Base-by-base conservation (phyloP, 331 rosid genomes). In the Quercus lobata region DNA sequence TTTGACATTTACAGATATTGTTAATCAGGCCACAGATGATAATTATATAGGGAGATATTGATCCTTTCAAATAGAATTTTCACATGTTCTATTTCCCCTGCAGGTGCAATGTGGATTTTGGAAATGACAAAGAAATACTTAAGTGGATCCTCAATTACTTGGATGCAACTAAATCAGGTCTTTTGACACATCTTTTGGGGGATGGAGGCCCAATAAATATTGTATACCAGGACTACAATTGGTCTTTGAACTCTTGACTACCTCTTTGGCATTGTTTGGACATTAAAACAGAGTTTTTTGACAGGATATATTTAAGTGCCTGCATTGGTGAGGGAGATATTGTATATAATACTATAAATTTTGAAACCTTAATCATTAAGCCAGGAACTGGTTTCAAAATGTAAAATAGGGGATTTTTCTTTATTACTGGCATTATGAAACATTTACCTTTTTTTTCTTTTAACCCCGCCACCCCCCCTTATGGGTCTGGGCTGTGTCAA, bases 141-240 rank as follows among this genome's bases (percentile, higher is more conserved):
- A 88, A 76, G 80, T 93, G 99, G 98, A 77, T 90, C 57, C 81
- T 91, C 53, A 86, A 60, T 61, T 95, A 81, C 81, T 88, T 90
- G 88, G 92, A 95, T 81, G 90, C 97, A 80, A 90, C 88, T 22
- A 93, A 90, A 84, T 88, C 97, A 2, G 99, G 99, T 25, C 89
- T 90, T 79, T 77, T 95, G 89, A 87, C 96, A 21, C 99, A 95
- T 86, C 91, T 95, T 30, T 69, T 93, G 84, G 82, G 80, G 56
- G 99, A 95, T 71, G 97, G 93, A 41, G 92, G 94, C 30, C 83
- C 89, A 17, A 60, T 87, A 79, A 82, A 82, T 78, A 82, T 95
- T 29, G 83, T 87, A 4, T 95, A 91, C 84, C 90, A 82, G 78
- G 86, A 56, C 65, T 93, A 83, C 71, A 88, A 93, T 62, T 90